These are phyloP conservation scores for Trichoderma oligosporum DNA, from an alignment of 2,329 filamentous ascomycete genomes.

Conservation along the genomic window DNA sequence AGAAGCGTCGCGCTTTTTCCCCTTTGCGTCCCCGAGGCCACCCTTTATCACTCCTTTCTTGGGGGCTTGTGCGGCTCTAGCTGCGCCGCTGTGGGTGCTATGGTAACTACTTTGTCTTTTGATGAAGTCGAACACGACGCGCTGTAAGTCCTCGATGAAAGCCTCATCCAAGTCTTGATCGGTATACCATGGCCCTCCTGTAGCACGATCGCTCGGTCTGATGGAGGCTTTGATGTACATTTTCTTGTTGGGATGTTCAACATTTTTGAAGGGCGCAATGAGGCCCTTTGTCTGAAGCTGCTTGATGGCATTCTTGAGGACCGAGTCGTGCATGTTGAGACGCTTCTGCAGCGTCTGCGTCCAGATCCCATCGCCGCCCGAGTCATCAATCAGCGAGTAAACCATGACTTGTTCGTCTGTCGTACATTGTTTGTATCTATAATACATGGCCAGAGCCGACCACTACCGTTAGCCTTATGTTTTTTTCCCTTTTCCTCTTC, in stretches of 20 bases:
- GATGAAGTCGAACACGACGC: constrained; percentile 70
- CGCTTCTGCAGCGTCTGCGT: constrained; percentile 76
- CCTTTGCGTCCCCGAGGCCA: constrained; percentile 37
- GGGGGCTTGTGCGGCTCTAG: constrained; percentile 42
- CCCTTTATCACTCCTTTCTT: constrained; percentile 56
- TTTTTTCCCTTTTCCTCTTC: not conserved
- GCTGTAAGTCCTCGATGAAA: constrained; percentile 75
- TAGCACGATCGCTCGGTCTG: constrained; percentile 81
- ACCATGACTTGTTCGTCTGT: constrained; percentile 78
- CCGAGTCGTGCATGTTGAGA: constrained; percentile 78
- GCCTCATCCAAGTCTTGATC: constrained; percentile 85
- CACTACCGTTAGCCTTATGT: no score
- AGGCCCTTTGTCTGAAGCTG: constrained; percentile 76
- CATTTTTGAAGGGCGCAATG: constrained; percentile 85
- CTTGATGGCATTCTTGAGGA: constrained; percentile 78
- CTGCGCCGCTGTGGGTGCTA: constrained; percentile 35
- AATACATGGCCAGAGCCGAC: not conserved
- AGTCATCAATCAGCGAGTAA: constrained; percentile 84
- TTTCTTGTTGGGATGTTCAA: constrained; percentile 85
- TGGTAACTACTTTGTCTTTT: constrained; percentile 68
- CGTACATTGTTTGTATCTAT: constrained; percentile 55
- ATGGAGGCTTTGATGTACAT: constrained; percentile 92
- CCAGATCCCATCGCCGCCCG: constrained; percentile 85
- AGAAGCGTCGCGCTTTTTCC: constrained; percentile 50
- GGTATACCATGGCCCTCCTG: constrained; percentile 91